phyloP scores from a whole-genome alignment of 306 rosid species.

The Fragaria ananassa region DNA sequence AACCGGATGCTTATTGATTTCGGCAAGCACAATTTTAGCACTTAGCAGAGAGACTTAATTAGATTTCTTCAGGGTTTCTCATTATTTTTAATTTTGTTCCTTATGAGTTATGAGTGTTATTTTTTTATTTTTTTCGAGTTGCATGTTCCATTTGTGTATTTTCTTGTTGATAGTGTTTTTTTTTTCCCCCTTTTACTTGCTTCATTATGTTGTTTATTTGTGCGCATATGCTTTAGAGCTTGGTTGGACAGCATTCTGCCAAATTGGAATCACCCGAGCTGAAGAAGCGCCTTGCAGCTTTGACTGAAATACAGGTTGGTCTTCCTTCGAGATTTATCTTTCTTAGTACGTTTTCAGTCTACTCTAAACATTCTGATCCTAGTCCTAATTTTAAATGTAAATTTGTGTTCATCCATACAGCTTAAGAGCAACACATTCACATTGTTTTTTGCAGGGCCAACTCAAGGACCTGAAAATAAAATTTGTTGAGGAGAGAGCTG shows the following conservation, averaged over 20 bases:
- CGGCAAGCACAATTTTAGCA: neutral
- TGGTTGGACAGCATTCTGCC: constrained; percentile 66
- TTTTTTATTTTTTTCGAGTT: too few relatives aligned
- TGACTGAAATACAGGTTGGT: constrained; percentile 69
- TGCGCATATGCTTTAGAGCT: constrained; percentile 54
- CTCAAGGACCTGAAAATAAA: constrained; percentile 63
- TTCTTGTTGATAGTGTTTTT: neutral
- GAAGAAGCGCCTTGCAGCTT: constrained; percentile 63
- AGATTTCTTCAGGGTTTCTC: neutral
- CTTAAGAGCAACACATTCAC: neutral
- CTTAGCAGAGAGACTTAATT: neutral
- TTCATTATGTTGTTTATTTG: neutral
- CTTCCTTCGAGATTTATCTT: neutral
- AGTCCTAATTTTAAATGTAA: neutral
- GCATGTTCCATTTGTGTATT: neutral
- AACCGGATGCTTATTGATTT: too few relatives aligned
- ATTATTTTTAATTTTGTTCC: too few relatives aligned
- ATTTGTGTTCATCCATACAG: neutral
- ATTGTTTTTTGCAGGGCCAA: constrained; percentile 38
- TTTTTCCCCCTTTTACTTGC: neutral
- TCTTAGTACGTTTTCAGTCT: neutral
- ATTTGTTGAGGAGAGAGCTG: constrained; percentile 69
- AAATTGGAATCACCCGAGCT: constrained; percentile 48
- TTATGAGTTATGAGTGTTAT: too few relatives aligned
- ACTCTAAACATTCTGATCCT: neutral